Evolutionary conservation across 169 alveolate species (phyloP).

Genomic region (Plasmodium gonderi): DNA sequence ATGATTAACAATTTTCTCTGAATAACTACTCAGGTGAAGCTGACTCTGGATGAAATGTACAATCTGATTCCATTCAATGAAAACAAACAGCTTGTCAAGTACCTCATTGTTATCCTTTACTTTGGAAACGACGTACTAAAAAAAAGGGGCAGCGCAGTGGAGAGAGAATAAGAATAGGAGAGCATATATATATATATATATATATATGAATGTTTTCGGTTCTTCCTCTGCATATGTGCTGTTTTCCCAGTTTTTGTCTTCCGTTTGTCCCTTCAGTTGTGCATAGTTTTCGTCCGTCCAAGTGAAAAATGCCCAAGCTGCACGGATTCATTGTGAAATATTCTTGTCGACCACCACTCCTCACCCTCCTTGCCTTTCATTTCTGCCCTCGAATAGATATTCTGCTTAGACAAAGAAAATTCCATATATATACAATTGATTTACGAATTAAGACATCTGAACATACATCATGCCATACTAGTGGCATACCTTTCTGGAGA

Average conservation of each 20-base stretch:
- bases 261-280: too few relatives aligned
- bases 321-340: too few relatives aligned
- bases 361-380: not conserved
- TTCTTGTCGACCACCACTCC: not conserved
- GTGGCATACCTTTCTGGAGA: constrained; percentile 52
- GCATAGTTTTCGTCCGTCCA: too few relatives aligned
- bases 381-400: not conserved
- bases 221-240: too few relatives aligned
- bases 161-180: too few relatives aligned
- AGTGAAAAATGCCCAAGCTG: too few relatives aligned
- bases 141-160: not conserved
- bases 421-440: constrained; percentile 56
- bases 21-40: not conserved
- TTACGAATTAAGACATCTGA: constrained; percentile 30
- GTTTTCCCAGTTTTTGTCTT: too few relatives aligned
- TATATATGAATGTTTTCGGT: too few relatives aligned
- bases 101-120: constrained; percentile 61
- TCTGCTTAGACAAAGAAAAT: constrained; percentile 70
- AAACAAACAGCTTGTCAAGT: constrained; percentile 41
- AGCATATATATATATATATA: too few relatives aligned
- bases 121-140: constrained; percentile 56
- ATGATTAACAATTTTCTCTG: not conserved
- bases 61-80: constrained; percentile 71
- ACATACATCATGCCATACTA: constrained; percentile 60
- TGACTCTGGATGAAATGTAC: constrained; percentile 50